A percentile compares a stretch with the other conserved stretches of the same genome.
Conservation (phyloP, 805 yeast species). For the Candida gorgasii region DNA sequence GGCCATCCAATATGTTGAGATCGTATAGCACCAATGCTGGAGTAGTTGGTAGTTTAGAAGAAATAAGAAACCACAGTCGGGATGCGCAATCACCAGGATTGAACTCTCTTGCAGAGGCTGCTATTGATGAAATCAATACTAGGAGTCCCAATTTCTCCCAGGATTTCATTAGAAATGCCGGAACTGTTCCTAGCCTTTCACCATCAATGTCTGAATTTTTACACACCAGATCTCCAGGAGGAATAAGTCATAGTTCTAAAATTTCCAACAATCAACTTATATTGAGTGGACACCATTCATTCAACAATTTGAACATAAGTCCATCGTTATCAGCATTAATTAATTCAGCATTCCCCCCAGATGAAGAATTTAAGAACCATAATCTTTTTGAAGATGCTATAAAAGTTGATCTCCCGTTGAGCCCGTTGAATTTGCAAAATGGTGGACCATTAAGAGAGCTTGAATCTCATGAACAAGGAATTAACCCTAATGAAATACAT, state of each 20-base stretch:
- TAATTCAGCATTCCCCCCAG: constrained; percentile 32
- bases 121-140: constrained; percentile 29
- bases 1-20: constrained; percentile 1
- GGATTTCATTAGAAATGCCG: constrained; percentile 12
- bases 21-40: constrained; percentile 8
- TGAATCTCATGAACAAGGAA: neutral
- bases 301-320: constrained; percentile 27
- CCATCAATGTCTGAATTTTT: constrained; percentile 15
- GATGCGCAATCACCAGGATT: constrained; percentile 14
- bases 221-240: constrained; percentile 4
- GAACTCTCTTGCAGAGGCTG: constrained; percentile 37
- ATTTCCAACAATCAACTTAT: neutral
- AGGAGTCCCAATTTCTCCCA: constrained; percentile 14
- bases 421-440: constrained; percentile 22
- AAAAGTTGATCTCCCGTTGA: constrained; percentile 26
- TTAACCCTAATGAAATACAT: constrained; percentile 7
- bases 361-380: constrained; percentile 19
- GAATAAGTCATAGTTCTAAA: constrained; percentile 5
- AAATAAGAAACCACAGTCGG: constrained; percentile 5
- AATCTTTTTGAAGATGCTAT: constrained; percentile 17
- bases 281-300: constrained; percentile 2
- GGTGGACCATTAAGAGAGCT: constrained; percentile 5
- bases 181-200: constrained; percentile 9
- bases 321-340: constrained; percentile 42
- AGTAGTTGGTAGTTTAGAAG: neutral